Evolutionary conservation across 2,329 filamentous ascomycete genomes (phyloP), one percentile per base, ranked within the genome.

Genomic region (Penicillium digitatum): DNA sequence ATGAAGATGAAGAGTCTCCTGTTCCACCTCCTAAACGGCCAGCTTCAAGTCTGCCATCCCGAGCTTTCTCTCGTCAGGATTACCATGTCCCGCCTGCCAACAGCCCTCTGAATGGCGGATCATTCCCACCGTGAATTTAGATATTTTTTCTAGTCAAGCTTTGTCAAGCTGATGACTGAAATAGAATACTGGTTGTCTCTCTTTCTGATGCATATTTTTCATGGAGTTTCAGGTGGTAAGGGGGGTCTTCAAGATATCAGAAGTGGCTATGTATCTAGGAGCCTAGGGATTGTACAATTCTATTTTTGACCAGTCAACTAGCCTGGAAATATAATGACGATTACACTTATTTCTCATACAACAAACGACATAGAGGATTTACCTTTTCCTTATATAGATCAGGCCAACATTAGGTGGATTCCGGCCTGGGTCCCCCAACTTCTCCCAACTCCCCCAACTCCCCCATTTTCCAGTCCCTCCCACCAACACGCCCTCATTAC

Each of bases 1-100:
- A 81, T 52, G 75, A 78, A 51, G 75, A 76, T 16, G 78, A 82
- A 39, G 76, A 78, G 37, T 73, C 73, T 10, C 70, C 77, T n/a
- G 56, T 61, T 24, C 66, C 68, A 29, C 64, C 71, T 45, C 40
- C 66, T n/a, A 74, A 76, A 60, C 66, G 72, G 32, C 69, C 62
- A 22, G 66, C 63, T 44, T 52, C 69, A 31, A 61, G 57, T 56
- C 50, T 63, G 18, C 39, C 60, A 14, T 60, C 64, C 45, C 62
- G 66, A 39, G 37, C 59, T 29, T 56, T 64, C 38, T 56, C 64
- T 27, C 59, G 58, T 24, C 63, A 59, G 42, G 62, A 65, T 20
- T 55, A 60, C 54, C 60, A 64, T 45, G 58, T 60, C 39, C 61
- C 64, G 24, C 57, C 65, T 27, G 60, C 53, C 18, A 56, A 53